A percentile compares a stretch with the other conserved stretches of the same genome.
Evolutionary conservation across 768 basidiomycete genomes (phyloP).

Genomic region (Lactarius sp.): DNA sequence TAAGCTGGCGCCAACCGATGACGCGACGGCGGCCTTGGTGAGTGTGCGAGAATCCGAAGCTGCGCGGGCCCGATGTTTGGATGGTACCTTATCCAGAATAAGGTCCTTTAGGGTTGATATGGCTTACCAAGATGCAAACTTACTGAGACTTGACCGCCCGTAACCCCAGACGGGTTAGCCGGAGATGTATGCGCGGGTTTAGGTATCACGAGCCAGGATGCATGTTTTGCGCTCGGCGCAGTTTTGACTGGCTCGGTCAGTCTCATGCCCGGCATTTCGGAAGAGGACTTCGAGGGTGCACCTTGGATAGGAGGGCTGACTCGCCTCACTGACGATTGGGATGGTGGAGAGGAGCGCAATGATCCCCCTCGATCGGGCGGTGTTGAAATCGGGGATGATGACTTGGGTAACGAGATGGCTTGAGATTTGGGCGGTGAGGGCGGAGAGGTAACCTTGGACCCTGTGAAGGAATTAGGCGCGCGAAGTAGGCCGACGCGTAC

Average conservation of each 20-base stretch:
- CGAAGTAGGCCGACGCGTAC: slow-evolving; percentile 21
- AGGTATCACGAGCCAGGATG: slow-evolving; percentile 21
- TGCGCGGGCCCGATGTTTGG: slow-evolving; percentile 19
- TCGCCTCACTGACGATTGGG: slow-evolving; percentile 12
- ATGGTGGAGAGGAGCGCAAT: background rate
- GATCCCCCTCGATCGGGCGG: slow-evolving; percentile 9
- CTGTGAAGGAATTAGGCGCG: slow-evolving; percentile 10
- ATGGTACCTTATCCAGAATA: slow-evolving; percentile 1
- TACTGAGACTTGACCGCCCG: slow-evolving; percentile 3
- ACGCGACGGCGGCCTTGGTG: background rate
- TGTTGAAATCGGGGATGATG: slow-evolving; percentile 8
- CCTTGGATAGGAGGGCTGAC: slow-evolving; percentile 14
- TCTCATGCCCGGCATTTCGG: background rate
- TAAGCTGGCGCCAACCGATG: slow-evolving; percentile 8
- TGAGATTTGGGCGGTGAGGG: slow-evolving; percentile 9
- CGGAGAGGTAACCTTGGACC: slow-evolving; percentile 1
- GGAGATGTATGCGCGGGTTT: background rate
- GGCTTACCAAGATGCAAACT: background rate
- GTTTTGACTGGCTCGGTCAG: slow-evolving; percentile 4
- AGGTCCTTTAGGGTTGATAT: background rate
- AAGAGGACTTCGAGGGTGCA: background rate
- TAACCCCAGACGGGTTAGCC: background rate
- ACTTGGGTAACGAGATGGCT: background rate
- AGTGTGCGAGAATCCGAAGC: slow-evolving; percentile 23
- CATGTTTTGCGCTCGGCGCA: slow-evolving; percentile 10